Percentiles rank a stretch among this genome's conserved stretches.
These are phyloP conservation scores for Lactarius sp. DNA, from an alignment of 768 basidiomycete genomes.

Conservation along the genomic window DNA sequence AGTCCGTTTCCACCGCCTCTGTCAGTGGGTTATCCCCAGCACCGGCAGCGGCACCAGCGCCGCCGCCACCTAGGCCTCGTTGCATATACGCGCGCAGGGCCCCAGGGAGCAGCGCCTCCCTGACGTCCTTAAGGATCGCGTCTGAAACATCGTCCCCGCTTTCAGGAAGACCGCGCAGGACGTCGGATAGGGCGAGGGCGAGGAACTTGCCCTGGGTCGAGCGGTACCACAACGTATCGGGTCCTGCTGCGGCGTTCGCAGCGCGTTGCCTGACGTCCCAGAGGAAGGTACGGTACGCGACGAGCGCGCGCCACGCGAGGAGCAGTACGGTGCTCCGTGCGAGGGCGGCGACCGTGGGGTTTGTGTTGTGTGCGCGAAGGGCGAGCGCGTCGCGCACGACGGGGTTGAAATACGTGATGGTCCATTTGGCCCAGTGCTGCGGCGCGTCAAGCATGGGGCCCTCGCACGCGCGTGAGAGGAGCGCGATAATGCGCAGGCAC, in stretches of 20 bases:
- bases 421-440: slow-evolving; percentile 7
- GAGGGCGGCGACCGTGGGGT: neutral
- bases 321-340: slow-evolving; percentile 5
- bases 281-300: slow-evolving; percentile 13
- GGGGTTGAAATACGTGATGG: slow-evolving; percentile 5
- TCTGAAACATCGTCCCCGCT: neutral
- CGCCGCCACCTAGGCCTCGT: neutral
- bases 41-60: neutral
- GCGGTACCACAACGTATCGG: neutral
- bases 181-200: neutral
- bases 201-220: neutral
- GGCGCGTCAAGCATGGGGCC: neutral
- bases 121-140: neutral
- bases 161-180: slow-evolving; percentile 1
- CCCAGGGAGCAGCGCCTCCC: neutral
- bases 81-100: neutral
- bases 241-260: rapidly evolving
- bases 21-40: neutral
- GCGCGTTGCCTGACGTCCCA: neutral
- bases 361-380: neutral
- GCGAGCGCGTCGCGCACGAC: slow-evolving; percentile 7
- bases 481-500: slow-evolving; percentile 5
- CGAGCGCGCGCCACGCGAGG: slow-evolving; percentile 14
- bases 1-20: neutral
- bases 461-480: slow-evolving; percentile 7